Conservation (phyloP, 345 rosid genomes). For the Turritis glabra region DNA sequence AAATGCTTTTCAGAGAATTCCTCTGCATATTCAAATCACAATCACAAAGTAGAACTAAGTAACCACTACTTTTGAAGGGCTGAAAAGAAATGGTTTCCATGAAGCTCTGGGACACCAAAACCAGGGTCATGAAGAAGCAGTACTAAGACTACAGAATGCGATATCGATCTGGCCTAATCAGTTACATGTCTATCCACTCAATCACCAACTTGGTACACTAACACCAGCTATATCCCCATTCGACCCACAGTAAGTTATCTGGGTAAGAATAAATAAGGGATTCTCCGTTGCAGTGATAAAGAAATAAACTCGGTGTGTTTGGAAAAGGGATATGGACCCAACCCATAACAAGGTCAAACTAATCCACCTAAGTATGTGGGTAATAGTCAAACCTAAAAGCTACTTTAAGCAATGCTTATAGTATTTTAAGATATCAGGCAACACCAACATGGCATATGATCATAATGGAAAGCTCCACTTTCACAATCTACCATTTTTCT, state of each 20-base stretch:
- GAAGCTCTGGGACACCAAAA: conserved; percentile 6
- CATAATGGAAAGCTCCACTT: conserved; percentile 17
- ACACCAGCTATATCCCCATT: neutral
- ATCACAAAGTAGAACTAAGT: neutral
- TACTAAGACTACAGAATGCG: neutral
- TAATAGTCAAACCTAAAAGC: conserved; percentile 35
- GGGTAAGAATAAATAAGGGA: neutral
- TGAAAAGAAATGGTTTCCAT: neutral
- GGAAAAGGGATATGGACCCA: conserved; percentile 29
- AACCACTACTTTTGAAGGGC: neutral
- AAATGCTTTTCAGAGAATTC: conserved; percentile 21
- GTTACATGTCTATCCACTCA: neutral
- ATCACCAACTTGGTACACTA: conserved; percentile 10
- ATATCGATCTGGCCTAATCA: neutral
- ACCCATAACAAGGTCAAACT: conserved; percentile 22
- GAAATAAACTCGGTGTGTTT: conserved; percentile 10
- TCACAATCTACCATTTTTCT: neutral
- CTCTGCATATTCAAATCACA: conserved; percentile 29
- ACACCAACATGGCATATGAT: conserved; percentile 16
- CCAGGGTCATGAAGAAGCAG: neutral
- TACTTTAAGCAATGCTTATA: conserved; percentile 26
- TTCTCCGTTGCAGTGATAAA: conserved; percentile 18
- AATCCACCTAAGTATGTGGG: conserved; percentile 25
- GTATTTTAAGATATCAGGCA: conserved; percentile 30
- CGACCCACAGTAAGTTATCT: neutral